Evolutionary conservation across 306 rosid genomes (phyloP), one percentile per base, ranked within the genome.

Genomic region (Sechiopsis laciniata): DNA sequence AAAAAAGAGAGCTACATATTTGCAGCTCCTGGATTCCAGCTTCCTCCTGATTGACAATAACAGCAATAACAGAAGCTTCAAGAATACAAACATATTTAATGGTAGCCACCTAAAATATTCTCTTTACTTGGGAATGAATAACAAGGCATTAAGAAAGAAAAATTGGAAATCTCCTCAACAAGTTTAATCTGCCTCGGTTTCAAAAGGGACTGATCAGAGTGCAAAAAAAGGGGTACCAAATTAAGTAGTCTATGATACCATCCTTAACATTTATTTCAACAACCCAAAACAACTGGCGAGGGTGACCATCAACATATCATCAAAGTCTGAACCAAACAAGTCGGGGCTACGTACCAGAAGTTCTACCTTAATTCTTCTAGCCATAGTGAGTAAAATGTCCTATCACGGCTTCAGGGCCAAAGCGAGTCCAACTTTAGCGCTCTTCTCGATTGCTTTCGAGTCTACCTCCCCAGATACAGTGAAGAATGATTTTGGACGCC

Each of bases 381-480:
- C 21, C 77, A 9, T 13, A 54, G 53, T 42, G 48, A 63, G 52
- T 77, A 71, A 73, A 77, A 75, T 55, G 51, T 75, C 77, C 79
- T 15, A 73, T 87, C 78, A 92, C 75, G 97, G 97, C 85, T 92
- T 88, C 79, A 92, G 90, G 65, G 85, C 97, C 83, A 92, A 78
- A 70, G 86, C 88, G 64, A 92, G 81, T 48, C 97, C 97, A 46
- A 92, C 67, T 88, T 88, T 92, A 9, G 96, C 96, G 1, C 89
- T 92, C 87, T 92, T 88, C 78, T 92, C 97, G 63, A 92, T 81
- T 57, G 96, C 89, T 84, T 83, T 85, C 8, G 96, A 83, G 82
- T 92, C 97, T 21, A 92, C 95, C 86, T 92, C 97, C 19, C 95
- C 97, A n/a, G 96, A 86, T 79, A 92, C 32, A 70, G 97, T 89